A percentile compares a stretch with the other conserved stretches of the same genome.
phyloP scores from a whole-genome alignment of 805 yeast species.

The Starmerella roubikii region DNA sequence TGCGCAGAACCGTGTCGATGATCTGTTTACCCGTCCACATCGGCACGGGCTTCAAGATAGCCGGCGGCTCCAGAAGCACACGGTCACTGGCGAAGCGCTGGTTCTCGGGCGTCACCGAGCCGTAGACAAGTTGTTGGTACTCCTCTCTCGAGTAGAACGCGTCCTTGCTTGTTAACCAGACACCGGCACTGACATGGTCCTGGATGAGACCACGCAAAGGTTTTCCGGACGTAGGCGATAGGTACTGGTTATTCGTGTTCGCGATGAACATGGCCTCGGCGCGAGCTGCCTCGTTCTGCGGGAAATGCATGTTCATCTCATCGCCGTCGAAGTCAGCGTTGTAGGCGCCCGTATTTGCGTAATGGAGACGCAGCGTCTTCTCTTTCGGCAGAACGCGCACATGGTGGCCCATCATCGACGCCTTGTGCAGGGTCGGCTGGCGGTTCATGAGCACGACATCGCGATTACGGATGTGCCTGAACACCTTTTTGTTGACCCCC shows the following conservation, averaged over 20 bases:
- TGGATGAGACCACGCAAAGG: constrained; percentile 98
- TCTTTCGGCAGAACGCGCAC: constrained; percentile 96
- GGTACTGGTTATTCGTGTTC: constrained; percentile 91
- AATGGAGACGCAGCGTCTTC: constrained; percentile 88
- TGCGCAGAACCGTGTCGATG: constrained; percentile 78
- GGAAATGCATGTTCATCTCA: constrained; percentile 99
- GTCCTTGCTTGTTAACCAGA: constrained; percentile 92
- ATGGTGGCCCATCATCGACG: constrained; percentile 99
- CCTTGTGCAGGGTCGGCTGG: constrained; percentile 97
- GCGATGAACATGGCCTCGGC: constrained; percentile 93
- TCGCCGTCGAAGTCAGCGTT: constrained; percentile 99
- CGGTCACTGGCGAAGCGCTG: constrained; percentile 59
- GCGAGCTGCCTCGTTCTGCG: constrained; percentile 92
- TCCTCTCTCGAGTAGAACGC: constrained; percentile 78
- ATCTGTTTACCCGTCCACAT: constrained; percentile 98
- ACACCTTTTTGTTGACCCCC: constrained; percentile 73
- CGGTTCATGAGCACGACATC: constrained; percentile 97
- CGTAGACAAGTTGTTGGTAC: constrained; percentile 87
- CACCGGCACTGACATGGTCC: constrained; percentile 98
- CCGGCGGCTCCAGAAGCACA: constrained; percentile 75
- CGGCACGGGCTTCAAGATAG: constrained; percentile 72
- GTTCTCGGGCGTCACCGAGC: constrained; percentile 93
- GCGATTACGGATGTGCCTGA: constrained; percentile 83
- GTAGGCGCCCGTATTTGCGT: constrained; percentile 98
- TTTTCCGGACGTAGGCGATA: constrained; percentile 96